Evolutionary conservation across 441 rosid species (phyloP).

Genomic region (Cnidoscolus chayamansa): DNA sequence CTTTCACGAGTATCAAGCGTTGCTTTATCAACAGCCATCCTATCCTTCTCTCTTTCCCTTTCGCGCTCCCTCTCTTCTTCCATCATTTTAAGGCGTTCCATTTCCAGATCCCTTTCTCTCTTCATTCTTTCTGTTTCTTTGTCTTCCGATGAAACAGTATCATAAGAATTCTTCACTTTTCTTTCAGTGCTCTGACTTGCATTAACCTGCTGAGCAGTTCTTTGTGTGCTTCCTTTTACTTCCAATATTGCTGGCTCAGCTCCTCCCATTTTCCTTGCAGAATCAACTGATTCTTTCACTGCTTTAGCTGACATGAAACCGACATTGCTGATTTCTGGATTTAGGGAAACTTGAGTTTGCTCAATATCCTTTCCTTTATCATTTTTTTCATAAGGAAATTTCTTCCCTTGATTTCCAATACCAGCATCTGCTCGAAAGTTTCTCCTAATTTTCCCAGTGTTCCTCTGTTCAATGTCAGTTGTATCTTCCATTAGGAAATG

Average conservation of each 20-base stretch:
- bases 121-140: slow-evolving; percentile 53
- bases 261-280: slow-evolving; percentile 32
- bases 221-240: slow-evolving; percentile 30
- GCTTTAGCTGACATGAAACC: slow-evolving; percentile 37
- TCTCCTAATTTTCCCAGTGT: slow-evolving; percentile 29
- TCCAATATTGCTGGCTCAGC: slow-evolving; percentile 30
- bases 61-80: slow-evolving; percentile 93
- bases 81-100: slow-evolving; percentile 57
- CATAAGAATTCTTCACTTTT: slow-evolving; percentile 36
- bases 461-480: slow-evolving; percentile 29
- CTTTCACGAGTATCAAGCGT: slow-evolving; percentile 51
- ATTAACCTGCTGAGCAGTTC: slow-evolving; percentile 34
- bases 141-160: slow-evolving; percentile 33
- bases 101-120: slow-evolving; percentile 60
- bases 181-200: slow-evolving; percentile 29
- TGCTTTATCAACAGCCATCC: slow-evolving; percentile 75
- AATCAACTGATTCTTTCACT: slow-evolving; percentile 33
- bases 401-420: slow-evolving; percentile 34
- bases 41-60: slow-evolving; percentile 88
- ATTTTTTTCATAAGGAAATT: slow-evolving; percentile 31
- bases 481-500: slow-evolving; percentile 21
- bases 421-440: slow-evolving; percentile 23
- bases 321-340: slow-evolving; percentile 36
- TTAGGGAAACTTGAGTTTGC: slow-evolving; percentile 25
- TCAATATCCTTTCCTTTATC: slow-evolving; percentile 31